Evolutionary conservation across 257 asterid genomes (phyloP).

Genomic region (Salvia hispanica): DNA sequence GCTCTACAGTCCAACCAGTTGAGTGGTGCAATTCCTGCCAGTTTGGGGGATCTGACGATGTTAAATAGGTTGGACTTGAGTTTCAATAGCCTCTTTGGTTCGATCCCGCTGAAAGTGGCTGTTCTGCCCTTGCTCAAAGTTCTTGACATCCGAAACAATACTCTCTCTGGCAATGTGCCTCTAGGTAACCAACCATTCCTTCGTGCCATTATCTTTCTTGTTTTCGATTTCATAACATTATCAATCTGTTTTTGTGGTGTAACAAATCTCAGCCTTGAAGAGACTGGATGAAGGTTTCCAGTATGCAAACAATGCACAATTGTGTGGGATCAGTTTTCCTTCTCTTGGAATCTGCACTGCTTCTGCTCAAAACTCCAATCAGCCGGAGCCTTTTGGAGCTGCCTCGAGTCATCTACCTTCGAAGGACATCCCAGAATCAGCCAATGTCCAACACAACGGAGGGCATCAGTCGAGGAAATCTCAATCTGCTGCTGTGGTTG

Average conservation of each 20-base stretch:
- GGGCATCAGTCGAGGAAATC: conserved; percentile 42
- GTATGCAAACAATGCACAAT: conserved; percentile 65
- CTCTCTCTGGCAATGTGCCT: conserved; percentile 92
- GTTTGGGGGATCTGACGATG: conserved; percentile 59
- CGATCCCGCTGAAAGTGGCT: conserved; percentile 69
- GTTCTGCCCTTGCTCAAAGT: conserved; percentile 56
- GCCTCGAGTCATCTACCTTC: conserved; percentile 56
- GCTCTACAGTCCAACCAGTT: conserved; percentile 84
- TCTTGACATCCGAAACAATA: conserved; percentile 79
- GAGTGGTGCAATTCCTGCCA: conserved; percentile 92
- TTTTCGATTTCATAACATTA: neutral
- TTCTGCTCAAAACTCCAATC: conserved; percentile 46
- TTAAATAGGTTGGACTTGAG: conserved; percentile 88
- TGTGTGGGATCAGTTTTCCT: conserved; percentile 68
- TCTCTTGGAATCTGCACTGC: conserved; percentile 55
- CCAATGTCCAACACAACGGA: conserved; percentile 50
- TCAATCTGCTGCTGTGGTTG: conserved; percentile 50
- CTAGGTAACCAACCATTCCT: conserved; percentile 50
- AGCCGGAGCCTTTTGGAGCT: conserved; percentile 71
- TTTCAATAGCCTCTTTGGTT: conserved; percentile 72
- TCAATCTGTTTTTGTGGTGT: neutral
- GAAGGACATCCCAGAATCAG: conserved; percentile 82
- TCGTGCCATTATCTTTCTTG: neutral
- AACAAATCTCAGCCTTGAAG: conserved; percentile 56
- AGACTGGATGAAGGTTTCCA: conserved; percentile 82